Evolutionary conservation across 257 asterid species (phyloP).

Genomic region (Forsythia suspensa): DNA sequence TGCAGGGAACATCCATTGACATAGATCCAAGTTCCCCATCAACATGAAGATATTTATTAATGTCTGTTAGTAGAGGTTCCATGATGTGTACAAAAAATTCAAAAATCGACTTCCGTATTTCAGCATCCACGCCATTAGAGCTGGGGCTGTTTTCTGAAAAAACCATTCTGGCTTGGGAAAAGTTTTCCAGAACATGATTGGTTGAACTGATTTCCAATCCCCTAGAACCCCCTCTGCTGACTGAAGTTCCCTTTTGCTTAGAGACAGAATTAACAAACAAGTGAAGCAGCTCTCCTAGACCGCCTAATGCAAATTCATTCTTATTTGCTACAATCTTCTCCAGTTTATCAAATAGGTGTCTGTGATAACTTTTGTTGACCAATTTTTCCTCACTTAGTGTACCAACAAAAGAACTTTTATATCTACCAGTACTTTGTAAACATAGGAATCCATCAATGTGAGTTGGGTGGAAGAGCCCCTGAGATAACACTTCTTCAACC

Average conservation of each 20-base stretch:
- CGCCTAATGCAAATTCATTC: conserved; percentile 52
- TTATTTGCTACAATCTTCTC: conserved; percentile 62
- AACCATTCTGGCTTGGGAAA: conserved; percentile 20
- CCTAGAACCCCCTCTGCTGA: conserved; percentile 34
- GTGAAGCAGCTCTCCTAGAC: conserved; percentile 73
- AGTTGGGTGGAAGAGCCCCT: conserved; percentile 81
- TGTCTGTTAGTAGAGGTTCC: conserved; percentile 62
- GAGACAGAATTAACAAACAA: conserved; percentile 59
- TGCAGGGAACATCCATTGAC: conserved; percentile 40
- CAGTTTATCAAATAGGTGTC: conserved; percentile 79
- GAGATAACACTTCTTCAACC: conserved; percentile 72
- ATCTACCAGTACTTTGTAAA: conserved; percentile 55
- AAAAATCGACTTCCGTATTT: conserved; percentile 53
- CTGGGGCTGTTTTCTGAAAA: conserved; percentile 28
- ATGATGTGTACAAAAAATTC: conserved; percentile 69
- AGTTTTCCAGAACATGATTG: conserved; percentile 21
- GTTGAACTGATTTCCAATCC: conserved; percentile 23
- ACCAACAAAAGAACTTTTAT: conserved; percentile 46
- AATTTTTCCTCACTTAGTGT: conserved; percentile 42
- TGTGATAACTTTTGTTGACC: conserved; percentile 79
- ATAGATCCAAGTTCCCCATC: conserved; percentile 35
- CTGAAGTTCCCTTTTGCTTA: conserved; percentile 52
- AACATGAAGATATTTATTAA: conserved; percentile 41
- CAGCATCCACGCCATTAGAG: conserved; percentile 47
- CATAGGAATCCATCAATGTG: conserved; percentile 79